Conservation (phyloP, 2,329 filamentous ascomycete species). For the Paecilomyces dactylethromorphus region DNA sequence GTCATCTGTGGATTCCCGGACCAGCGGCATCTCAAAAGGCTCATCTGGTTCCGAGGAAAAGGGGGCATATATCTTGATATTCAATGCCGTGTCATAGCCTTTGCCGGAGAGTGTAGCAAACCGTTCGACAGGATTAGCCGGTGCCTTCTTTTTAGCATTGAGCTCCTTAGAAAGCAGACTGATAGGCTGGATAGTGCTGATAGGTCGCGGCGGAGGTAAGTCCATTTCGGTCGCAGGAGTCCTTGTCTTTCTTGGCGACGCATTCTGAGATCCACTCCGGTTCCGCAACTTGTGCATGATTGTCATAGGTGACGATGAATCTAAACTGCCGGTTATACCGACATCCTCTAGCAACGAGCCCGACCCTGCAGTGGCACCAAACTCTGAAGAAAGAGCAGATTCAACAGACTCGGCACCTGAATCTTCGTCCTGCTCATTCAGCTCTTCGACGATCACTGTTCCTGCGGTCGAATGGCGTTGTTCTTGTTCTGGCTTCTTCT, state of each 20-base stretch:
- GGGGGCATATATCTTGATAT: constrained; percentile 58
- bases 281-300: constrained; percentile 35
- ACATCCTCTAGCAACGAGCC: constrained; percentile 51
- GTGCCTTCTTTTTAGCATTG: constrained; percentile 49
- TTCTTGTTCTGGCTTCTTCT: constrained; percentile 17
- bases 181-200: constrained; percentile 51
- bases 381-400: constrained; percentile 47
- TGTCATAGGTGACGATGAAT: constrained; percentile 45
- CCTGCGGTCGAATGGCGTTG: constrained; percentile 20
- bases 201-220: constrained; percentile 54
- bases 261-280: constrained; percentile 22
- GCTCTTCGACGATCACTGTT: constrained; percentile 21
- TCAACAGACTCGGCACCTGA: constrained; percentile 44
- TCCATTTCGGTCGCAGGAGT: constrained; percentile 44
- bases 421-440: constrained; percentile 38
- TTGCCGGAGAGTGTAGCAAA: constrained; percentile 56
- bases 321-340: constrained; percentile 35
- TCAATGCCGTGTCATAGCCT: constrained; percentile 54
- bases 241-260: constrained; percentile 48
- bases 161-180: constrained; percentile 54
- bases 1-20: constrained; percentile 49
- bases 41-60: constrained; percentile 51
- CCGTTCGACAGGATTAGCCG: constrained; percentile 55
- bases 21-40: constrained; percentile 53
- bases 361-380: constrained; percentile 50